These are phyloP conservation scores for Lepiota venenata DNA, from an alignment of 768 basidiomycete species.

Conservation along the genomic window DNA sequence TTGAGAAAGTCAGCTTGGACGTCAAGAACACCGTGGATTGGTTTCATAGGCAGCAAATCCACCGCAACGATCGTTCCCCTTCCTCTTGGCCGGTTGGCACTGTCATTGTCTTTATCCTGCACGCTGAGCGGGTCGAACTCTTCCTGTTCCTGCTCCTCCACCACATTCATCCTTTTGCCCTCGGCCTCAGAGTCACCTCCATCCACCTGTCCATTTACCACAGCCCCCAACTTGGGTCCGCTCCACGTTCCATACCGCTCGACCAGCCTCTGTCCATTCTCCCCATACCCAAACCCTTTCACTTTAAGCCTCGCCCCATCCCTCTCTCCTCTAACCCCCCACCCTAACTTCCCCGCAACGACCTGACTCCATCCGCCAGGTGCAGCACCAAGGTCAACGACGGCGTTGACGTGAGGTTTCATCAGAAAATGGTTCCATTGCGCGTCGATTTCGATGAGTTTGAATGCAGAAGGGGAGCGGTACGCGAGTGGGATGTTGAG, in stretches of 20 bases:
- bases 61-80: constrained; percentile 66
- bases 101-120: constrained; percentile 33
- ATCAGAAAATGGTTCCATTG: constrained; percentile 50
- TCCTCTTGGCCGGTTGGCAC: constrained; percentile 16
- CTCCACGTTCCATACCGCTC: constrained; percentile 9
- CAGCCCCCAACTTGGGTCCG: neutral
- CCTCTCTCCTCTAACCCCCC: constrained; percentile 20
- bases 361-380: constrained; percentile 97
- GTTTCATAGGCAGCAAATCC: constrained; percentile 71
- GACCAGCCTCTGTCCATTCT: neutral
- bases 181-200: neutral
- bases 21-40: constrained; percentile 69
- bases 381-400: constrained; percentile 89
- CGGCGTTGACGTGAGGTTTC: constrained; percentile 48
- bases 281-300: constrained; percentile 5
- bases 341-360: constrained; percentile 59
- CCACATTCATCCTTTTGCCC: constrained; percentile 11
- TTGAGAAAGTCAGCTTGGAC: constrained; percentile 80
- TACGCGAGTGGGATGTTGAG: constrained; percentile 39
- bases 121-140: constrained; percentile 43
- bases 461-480: constrained; percentile 89
- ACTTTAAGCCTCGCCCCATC: constrained; percentile 12
- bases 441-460: constrained; percentile 77
- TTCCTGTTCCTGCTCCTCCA: constrained; percentile 23
- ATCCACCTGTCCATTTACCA: neutral